Percentiles rank a stretch among this genome's conserved stretches.
Conservation (phyloP, 345 rosid genomes). For the Salix caprea region DNA sequence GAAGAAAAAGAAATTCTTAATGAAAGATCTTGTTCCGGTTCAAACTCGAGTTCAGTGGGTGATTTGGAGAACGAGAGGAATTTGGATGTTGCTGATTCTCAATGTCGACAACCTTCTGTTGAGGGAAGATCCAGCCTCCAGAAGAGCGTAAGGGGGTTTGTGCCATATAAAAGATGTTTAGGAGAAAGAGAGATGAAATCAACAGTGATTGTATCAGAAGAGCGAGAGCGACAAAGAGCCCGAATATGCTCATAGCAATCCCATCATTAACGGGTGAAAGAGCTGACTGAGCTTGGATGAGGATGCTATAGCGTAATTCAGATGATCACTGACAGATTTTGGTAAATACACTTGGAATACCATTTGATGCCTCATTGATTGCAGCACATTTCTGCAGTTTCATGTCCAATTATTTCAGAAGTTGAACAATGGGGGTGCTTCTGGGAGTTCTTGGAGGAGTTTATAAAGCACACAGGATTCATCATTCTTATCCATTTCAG, state of each 20-base stretch:
- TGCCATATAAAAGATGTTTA: conserved; percentile 71
- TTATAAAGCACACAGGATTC: background rate
- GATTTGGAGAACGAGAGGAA: conserved; percentile 31
- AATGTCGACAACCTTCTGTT: conserved; percentile 12
- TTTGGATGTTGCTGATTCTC: conserved; percentile 36
- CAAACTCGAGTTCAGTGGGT: conserved; percentile 37
- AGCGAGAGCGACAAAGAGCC: conserved; percentile 41
- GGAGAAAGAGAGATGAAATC: conserved; percentile 48
- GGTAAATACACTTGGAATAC: background rate
- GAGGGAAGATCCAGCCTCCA: conserved; percentile 4
- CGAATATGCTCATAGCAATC: conserved; percentile 42
- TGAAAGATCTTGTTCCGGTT: conserved; percentile 41
- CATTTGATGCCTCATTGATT: background rate
- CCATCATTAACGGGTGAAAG: background rate
- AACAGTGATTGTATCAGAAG: conserved; percentile 31
- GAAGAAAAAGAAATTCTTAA: conserved; percentile 27
- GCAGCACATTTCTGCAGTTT: background rate
- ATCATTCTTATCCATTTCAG: background rate
- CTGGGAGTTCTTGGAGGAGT: background rate
- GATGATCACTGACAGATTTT: background rate
- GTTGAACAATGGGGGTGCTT: background rate
- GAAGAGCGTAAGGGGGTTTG: conserved; percentile 37
- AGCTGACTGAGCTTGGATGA: background rate
- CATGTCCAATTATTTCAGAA: background rate
- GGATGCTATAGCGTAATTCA: background rate